Evolutionary conservation across 768 basidiomycete species (phyloP).

Genomic region (Auriculariales sp.): DNA sequence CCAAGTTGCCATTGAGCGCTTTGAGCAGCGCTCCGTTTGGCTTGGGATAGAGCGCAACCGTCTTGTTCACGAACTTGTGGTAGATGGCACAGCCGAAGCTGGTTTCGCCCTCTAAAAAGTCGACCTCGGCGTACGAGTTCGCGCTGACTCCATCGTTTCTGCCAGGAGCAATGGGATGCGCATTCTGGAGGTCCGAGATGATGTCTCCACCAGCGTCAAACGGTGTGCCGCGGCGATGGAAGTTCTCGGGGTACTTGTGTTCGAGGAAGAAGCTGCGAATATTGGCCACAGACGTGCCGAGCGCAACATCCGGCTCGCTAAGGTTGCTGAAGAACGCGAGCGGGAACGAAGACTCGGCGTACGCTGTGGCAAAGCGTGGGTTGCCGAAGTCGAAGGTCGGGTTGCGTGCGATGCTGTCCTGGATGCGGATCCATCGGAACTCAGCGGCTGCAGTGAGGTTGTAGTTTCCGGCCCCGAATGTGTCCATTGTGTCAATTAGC

Average conservation of each 20-base stretch:
- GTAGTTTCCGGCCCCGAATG: neutral
- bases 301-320: neutral
- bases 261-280: conserved; percentile 2
- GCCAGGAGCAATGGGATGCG: conserved; percentile 1
- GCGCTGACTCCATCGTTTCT: conserved; percentile 1
- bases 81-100: neutral
- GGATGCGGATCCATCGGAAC: conserved; percentile 1
- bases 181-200: neutral
- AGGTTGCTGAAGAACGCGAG: conserved; percentile 3
- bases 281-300: neutral
- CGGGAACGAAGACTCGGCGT: conserved; percentile 4
- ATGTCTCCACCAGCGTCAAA: neutral
- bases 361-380: conserved; percentile 2
- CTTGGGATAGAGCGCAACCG: conserved; percentile 5
- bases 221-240: neutral
- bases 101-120: neutral
- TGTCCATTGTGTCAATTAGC: neutral
- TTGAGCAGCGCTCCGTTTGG: conserved; percentile 1
- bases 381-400: conserved; percentile 2
- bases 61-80: neutral
- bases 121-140: neutral
- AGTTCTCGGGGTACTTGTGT: neutral
- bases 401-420: conserved; percentile 4
- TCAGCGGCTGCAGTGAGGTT: conserved; percentile 1
- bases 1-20: conserved; percentile 4